Evolutionary conservation across 1,284 basidiomycete genomes (phyloP).

Genomic region (Trametes versicolor): DNA sequence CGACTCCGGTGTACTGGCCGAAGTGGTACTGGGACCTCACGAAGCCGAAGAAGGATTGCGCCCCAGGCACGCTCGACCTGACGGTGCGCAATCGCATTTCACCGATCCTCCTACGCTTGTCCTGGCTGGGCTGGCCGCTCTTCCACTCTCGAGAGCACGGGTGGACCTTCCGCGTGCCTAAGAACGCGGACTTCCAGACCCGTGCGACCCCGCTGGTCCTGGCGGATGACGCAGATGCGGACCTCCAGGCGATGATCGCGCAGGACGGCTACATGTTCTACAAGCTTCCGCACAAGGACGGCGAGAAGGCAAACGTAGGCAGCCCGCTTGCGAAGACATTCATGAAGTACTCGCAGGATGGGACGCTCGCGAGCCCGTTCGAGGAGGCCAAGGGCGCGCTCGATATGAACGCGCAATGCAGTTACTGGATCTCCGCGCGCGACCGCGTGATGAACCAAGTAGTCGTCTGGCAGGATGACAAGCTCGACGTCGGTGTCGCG

Average conservation of each 20-base stretch:
- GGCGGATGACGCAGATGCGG: slow-evolving; percentile 67
- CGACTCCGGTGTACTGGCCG: slow-evolving; percentile 71
- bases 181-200: slow-evolving; percentile 45
- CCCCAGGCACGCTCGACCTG: slow-evolving; percentile 82
- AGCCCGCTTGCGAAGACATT: slow-evolving; percentile 93
- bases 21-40: slow-evolving; percentile 98
- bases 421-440: slow-evolving; percentile 96
- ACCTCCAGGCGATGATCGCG: slow-evolving; percentile 56
- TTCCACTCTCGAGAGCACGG: slow-evolving; percentile 90
- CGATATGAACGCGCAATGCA: slow-evolving; percentile 94
- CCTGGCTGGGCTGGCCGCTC: slow-evolving; percentile 90
- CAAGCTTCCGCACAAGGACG: slow-evolving; percentile 96
- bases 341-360: slow-evolving; percentile 88
- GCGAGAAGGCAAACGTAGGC: slow-evolving; percentile 94
- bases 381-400: slow-evolving; percentile 86
- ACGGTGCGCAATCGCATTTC: slow-evolving; percentile 88
- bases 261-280: slow-evolving; percentile 73
- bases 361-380: slow-evolving; percentile 82
- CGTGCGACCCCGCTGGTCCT: slow-evolving; percentile 62
- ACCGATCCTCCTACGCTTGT: slow-evolving; percentile 87
- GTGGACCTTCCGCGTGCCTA: slow-evolving; percentile 88
- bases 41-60: slow-evolving; percentile 70
- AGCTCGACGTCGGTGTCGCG: slow-evolving; percentile 47
- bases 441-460: slow-evolving; percentile 95
- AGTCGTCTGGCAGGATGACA: slow-evolving; percentile 84